phyloP scores from a whole-genome alignment of 2,329 filamentous ascomycete species.

The Fusarium tanahbumbuense region DNA sequence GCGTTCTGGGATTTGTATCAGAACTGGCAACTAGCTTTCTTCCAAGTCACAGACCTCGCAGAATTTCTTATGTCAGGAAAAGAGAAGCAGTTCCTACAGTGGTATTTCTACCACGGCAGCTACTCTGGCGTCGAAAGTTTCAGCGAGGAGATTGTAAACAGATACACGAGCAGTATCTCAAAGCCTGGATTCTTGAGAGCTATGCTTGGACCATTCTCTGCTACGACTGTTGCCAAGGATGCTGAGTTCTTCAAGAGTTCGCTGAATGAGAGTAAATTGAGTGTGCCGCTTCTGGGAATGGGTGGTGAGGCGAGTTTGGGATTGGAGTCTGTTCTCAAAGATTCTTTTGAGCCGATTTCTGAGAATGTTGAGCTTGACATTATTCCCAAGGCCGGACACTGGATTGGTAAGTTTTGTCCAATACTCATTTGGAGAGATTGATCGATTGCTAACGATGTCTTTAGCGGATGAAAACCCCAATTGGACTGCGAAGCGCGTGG shows the following conservation, averaged over 20 bases:
- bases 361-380: constrained; percentile 33
- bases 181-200: constrained; percentile 58
- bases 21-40: constrained; percentile 58
- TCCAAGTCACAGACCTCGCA: constrained; percentile 59
- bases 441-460: constrained; percentile 3
- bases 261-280: constrained; percentile 32
- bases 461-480: constrained; percentile 44
- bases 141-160: constrained; percentile 53
- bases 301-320: constrained; percentile 47
- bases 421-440: no score
- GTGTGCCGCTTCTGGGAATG: constrained; percentile 40
- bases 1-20: constrained; percentile 55
- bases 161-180: constrained; percentile 54
- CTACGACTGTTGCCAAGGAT: constrained; percentile 49
- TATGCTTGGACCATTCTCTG: constrained; percentile 54
- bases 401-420: constrained; percentile 40
- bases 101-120: constrained; percentile 60
- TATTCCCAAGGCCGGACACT: constrained; percentile 46
- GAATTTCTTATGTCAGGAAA: constrained; percentile 58
- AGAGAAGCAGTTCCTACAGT: constrained; percentile 57
- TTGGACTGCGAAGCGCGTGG: constrained; percentile 38
- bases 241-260: constrained; percentile 51
- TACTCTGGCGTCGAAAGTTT: constrained; percentile 56
- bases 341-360: constrained; percentile 21
- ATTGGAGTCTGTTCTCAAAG: not conserved